Evolutionary conservation across 2,329 filamentous ascomycete genomes (phyloP).

Genomic region (Penicillium paneum): DNA sequence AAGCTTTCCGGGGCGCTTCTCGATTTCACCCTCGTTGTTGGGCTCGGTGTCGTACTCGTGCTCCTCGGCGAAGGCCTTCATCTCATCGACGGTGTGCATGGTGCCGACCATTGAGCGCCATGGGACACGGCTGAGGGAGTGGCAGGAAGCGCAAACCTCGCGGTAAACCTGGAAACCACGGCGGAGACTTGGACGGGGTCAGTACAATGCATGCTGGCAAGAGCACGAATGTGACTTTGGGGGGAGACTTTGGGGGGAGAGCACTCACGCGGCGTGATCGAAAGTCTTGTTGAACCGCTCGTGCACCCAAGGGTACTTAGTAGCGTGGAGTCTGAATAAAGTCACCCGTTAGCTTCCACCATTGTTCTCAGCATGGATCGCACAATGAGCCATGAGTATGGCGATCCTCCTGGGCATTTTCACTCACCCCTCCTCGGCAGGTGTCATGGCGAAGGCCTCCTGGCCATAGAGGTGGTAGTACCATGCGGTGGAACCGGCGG

Average conservation of each 20-base stretch:
- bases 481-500: constrained; percentile 88
- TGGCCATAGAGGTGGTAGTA: constrained; percentile 96
- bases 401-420: constrained; percentile 13
- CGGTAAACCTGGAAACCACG: constrained; percentile 99
- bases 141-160: constrained; percentile 96
- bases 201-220: not conserved
- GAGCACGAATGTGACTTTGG: constrained; percentile 8
- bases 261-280: constrained; percentile 87
- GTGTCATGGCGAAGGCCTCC: constrained; percentile 82
- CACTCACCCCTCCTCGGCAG: constrained; percentile 96
- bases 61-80: constrained; percentile 94
- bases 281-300: constrained; percentile 89
- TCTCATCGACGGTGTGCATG: constrained; percentile 94
- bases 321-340: constrained; percentile 73
- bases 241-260: constrained; percentile 8
- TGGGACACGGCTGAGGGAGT: constrained; percentile 90
- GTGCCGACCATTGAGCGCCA: constrained; percentile 89
- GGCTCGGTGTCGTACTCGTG: constrained; percentile 98
- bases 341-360: constrained; percentile 24
- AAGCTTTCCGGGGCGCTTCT: constrained; percentile 97
- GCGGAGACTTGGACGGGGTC: constrained; percentile 67
- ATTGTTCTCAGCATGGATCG: constrained; percentile 17
- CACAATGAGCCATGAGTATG: constrained; percentile 22
- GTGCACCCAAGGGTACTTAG: constrained; percentile 95
- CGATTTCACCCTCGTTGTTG: constrained; percentile 95